Evolutionary conservation across 2,329 filamentous ascomycete species (phyloP).

Genomic region (Arthrobotrys megalospora): DNA sequence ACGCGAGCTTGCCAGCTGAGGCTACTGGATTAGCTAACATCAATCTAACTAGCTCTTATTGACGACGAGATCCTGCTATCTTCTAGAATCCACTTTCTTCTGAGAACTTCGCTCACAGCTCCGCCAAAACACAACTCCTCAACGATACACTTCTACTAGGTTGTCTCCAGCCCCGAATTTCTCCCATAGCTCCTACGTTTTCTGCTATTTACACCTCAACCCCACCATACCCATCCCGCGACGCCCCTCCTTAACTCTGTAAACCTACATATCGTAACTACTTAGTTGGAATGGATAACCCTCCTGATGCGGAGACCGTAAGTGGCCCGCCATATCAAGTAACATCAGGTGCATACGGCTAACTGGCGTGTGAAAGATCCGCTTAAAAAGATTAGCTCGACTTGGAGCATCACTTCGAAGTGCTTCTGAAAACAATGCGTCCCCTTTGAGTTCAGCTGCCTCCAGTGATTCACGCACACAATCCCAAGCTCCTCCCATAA

Average conservation of each 20-base stretch:
- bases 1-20: no score
- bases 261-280: background rate
- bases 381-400: constrained; percentile 46
- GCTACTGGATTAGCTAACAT: background rate
- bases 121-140: no score
- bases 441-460: background rate
- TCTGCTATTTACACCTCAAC: background rate
- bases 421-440: constrained; percentile 2
- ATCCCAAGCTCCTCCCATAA: constrained; percentile 4
- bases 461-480: constrained; percentile 8
- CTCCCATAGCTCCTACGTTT: background rate
- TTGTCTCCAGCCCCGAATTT: background rate
- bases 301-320: constrained; percentile 49
- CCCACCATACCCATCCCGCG: background rate
- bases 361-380: constrained; percentile 30
- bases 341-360: background rate
- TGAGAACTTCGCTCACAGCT: no score
- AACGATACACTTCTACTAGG: background rate
- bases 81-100: no score
- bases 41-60: constrained; percentile 1
- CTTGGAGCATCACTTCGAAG: constrained; percentile 41
- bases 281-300: constrained; percentile 40
- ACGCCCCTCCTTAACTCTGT: background rate
- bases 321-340: background rate
- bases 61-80: constrained; percentile 9